Base-by-base conservation (phyloP, 768 basidiomycete genomes). In the Clavaria fumosa region DNA sequence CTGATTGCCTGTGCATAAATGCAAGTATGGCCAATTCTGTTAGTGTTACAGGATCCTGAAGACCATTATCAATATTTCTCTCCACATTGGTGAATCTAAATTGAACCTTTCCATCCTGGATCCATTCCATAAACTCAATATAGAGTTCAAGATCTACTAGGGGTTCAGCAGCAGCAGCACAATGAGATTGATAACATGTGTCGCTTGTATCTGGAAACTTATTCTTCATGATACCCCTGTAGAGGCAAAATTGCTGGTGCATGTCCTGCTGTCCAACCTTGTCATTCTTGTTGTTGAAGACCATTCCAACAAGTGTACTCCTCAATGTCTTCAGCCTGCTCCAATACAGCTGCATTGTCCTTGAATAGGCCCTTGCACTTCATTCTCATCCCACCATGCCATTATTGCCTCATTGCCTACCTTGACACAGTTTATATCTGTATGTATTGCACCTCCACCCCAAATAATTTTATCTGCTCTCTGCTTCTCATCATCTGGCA, bases 391-490 rank as follows among this genome's bases (percentile, higher is more conserved):
- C 40, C 45, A 6, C n/a, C n/a, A n/a, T n/a, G n/a, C n/a, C n/a
- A n/a, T n/a, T n/a, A n/a, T n/a, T n/a, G n/a, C n/a, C n/a, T 20
- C 15, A 30, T 48, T 47, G 0, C 58, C 58, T 5, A 48, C 56
- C 34, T 57, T 56, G 33, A 59, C 45, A 7, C 45, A 44, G 37
- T 62, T 63, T 27, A 48, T 44, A 19, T 61, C 59, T 41, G 61
- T 62, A 44, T 63, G 61, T 54, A 59, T 59, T 27, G 52, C 55
- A 43, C 61, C 62, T 1, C 58, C 59, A 17, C 44, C 56, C 52
- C 53, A 57, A 7, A 63, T 39, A 42, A 62, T 61, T 1, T 59
- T 44, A 9, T 51, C 37, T 1, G 53, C 23, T 20, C 32, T 20
- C 11, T 5, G 18, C 19, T 20, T 38, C 21, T 53, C 50, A 17